These are phyloP conservation scores for Exserohilum rostratum DNA, from an alignment of 2,329 filamentous ascomycete species.

Conservation along the genomic window DNA sequence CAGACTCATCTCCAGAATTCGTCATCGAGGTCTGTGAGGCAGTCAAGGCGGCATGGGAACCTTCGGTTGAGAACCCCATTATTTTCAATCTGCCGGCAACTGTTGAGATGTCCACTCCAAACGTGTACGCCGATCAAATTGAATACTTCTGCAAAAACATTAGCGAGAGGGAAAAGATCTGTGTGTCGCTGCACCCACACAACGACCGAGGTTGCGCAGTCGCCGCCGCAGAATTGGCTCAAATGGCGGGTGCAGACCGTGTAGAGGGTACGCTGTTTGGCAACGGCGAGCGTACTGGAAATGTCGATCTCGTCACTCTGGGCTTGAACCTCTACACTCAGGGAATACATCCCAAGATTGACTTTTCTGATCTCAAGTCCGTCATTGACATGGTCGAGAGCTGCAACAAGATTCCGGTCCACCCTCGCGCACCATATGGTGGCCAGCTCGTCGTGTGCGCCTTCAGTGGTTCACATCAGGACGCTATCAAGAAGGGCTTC, in stretches of 20 bases:
- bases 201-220: conserved; percentile 92
- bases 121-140: conserved; percentile 94
- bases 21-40: conserved; percentile 85
- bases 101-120: conserved; percentile 92
- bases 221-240: conserved; percentile 87
- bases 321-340: conserved; percentile 95
- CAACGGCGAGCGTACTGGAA: conserved; percentile 94
- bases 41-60: conserved; percentile 92
- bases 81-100: conserved; percentile 98
- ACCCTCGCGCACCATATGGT: conserved; percentile 87
- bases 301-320: conserved; percentile 91
- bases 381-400: conserved; percentile 90
- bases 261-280: conserved; percentile 94
- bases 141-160: conserved; percentile 94
- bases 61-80: conserved; percentile 77
- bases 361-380: conserved; percentile 86
- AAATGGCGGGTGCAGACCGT: conserved; percentile 94
- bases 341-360: conserved; percentile 80
- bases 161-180: conserved; percentile 81
- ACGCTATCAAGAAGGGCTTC: conserved; percentile 93
- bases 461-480: conserved; percentile 91
- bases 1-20: conserved; percentile 85
- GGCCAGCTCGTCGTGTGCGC: conserved; percentile 91
- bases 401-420: conserved; percentile 93
- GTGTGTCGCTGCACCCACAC: conserved; percentile 89